Evolutionary conservation across 2,329 filamentous ascomycete genomes (phyloP).

Genomic region (Whalleya microplaca): DNA sequence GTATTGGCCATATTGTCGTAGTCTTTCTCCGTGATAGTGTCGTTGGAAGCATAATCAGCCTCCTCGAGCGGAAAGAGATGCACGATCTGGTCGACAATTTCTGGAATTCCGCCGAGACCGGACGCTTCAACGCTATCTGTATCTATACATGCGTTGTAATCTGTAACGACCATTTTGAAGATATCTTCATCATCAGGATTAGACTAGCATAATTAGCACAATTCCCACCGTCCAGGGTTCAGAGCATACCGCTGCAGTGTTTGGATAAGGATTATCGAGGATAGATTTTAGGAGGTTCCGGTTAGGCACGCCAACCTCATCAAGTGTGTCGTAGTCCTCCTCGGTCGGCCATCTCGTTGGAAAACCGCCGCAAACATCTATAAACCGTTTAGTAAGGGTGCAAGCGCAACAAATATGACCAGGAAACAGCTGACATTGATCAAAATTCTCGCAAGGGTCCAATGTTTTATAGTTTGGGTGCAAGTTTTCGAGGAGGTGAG

Average conservation of each 20-base stretch:
- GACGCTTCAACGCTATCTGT: neutral
- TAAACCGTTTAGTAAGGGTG: too few relatives aligned
- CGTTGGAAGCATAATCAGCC: constrained; percentile 3
- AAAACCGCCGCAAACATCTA: constrained; percentile 6
- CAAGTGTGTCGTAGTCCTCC: neutral
- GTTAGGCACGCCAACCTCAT: too few relatives aligned
- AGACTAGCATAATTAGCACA: neutral
- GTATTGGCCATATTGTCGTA: constrained; percentile 9
- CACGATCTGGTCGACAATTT: constrained; percentile 4
- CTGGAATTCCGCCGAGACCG: constrained; percentile 3
- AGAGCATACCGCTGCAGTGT: neutral
- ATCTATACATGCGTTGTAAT: constrained; percentile 11
- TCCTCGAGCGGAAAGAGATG: constrained; percentile 5
- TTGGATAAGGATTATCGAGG: neutral
- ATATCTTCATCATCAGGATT: constrained; percentile 8
- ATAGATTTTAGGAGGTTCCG: too few relatives aligned
- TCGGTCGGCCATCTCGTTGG: neutral
- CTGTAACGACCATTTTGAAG: constrained; percentile 5
- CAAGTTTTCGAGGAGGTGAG: constrained; percentile 5
- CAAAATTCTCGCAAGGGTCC: constrained; percentile 10
- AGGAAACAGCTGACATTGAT: constrained; percentile 4
- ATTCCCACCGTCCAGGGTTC: constrained; percentile 3
- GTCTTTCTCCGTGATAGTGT: neutral
- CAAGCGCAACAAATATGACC: neutral
- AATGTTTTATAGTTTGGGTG: constrained; percentile 9